Evolutionary conservation across 345 rosid genomes (phyloP).

Genomic region (Linum trigynum): DNA sequence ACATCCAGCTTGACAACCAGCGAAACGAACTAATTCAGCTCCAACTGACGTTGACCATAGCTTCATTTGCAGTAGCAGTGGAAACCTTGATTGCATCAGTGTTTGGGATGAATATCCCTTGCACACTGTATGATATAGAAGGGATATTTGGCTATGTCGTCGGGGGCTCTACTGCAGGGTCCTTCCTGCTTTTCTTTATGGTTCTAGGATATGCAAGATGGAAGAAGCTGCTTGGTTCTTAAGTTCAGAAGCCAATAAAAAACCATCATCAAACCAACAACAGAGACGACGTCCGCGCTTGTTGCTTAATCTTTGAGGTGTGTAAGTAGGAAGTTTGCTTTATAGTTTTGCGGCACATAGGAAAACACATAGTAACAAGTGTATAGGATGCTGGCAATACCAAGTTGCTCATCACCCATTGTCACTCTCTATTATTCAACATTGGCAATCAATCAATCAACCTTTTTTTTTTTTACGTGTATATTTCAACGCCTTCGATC

Average conservation of each 20-base stretch:
- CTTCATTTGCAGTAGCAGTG: slow-evolving; percentile 61
- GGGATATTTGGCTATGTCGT: slow-evolving; percentile 59
- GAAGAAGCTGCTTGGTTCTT: slow-evolving; percentile 86
- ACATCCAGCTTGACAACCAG: slow-evolving; percentile 82
- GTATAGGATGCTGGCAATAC: not conserved
- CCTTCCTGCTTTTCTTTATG: slow-evolving; percentile 56
- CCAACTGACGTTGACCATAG: slow-evolving; percentile 67
- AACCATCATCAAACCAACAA: not conserved
- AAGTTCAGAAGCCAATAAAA: not conserved
- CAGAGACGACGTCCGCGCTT: too few relatives aligned
- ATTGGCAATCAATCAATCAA: too few relatives aligned
- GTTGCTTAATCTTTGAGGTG: not conserved
- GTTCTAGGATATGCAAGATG: slow-evolving; percentile 82
- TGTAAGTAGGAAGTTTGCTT: not conserved
- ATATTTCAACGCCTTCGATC: too few relatives aligned
- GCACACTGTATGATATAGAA: slow-evolving; percentile 15
- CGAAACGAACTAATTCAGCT: slow-evolving; percentile 87
- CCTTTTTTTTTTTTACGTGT: too few relatives aligned
- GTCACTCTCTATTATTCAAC: too few relatives aligned
- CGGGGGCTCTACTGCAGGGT: slow-evolving; percentile 34
- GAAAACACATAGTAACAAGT: not conserved
- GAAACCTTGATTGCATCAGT: slow-evolving; percentile 54
- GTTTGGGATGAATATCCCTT: slow-evolving; percentile 80
- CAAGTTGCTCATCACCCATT: too few relatives aligned
- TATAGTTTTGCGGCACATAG: not conserved